Percentiles rank a stretch among this genome's conserved stretches.
phyloP scores from a whole-genome alignment of 2,329 filamentous ascomycete genomes.

The Alternaria postmessia region DNA sequence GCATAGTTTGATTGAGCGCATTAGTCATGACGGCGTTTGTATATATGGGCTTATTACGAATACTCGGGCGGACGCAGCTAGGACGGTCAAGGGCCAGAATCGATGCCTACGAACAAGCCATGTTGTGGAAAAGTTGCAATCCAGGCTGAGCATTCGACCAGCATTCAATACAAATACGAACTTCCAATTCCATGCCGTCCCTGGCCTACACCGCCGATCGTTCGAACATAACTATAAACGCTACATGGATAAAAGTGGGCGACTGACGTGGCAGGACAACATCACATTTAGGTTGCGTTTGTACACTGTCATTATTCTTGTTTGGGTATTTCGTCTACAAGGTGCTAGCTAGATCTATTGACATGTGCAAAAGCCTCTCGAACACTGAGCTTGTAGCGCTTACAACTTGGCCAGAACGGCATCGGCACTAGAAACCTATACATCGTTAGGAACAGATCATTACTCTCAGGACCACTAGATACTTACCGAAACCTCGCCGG shows the following conservation, averaged over 20 bases:
- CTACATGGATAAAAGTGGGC: background rate
- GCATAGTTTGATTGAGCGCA: conserved; percentile 36
- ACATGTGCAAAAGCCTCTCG: background rate
- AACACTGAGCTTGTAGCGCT: background rate
- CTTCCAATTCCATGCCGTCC: conserved; percentile 1
- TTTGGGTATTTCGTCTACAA: conserved; percentile 3
- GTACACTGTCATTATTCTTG: conserved; percentile 1
- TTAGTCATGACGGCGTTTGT: conserved; percentile 16
- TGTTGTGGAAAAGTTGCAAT: conserved; percentile 9
- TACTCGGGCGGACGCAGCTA: conserved; percentile 11
- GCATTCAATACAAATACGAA: conserved; percentile 22
- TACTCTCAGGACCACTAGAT: background rate
- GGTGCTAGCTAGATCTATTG: background rate
- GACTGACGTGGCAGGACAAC: background rate
- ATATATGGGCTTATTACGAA: conserved; percentile 13
- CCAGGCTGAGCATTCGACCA: conserved; percentile 21
- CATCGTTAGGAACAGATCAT: conserved; percentile 28
- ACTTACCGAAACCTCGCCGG: conserved; percentile 56
- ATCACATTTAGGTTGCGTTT: background rate
- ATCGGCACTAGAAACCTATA: conserved; percentile 59
- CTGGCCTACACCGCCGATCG: conserved; percentile 3
- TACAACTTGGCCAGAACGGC: conserved; percentile 59
- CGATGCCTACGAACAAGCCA: conserved; percentile 7
- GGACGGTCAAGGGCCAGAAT: background rate
- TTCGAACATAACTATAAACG: background rate